Evolutionary conservation across 345 rosid species (phyloP), one percentile per base, ranked within the genome.

Genomic region (Diplotaxis tenuifolia): DNA sequence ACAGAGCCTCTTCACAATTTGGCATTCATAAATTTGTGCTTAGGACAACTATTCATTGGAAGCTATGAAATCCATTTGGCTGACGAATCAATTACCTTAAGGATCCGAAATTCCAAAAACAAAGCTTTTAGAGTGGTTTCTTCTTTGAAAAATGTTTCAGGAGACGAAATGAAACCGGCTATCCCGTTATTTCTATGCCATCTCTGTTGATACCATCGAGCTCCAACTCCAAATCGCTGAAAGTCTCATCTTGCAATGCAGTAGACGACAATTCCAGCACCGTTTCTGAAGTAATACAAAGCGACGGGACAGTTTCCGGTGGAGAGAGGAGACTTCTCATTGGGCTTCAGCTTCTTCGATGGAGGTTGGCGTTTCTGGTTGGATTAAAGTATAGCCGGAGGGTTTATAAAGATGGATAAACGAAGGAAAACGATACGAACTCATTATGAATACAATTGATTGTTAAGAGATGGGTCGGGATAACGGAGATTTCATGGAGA

Each of bases 221-320:
- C 3, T 68, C 6, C 12, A 34, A 45, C 21, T 72, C 62, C 45
- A 65, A 7, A 74, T 91, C 84, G 87, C 88, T 1, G 3, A 23
- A 23, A 3, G 25, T 1, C 1, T 23, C 3, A 23, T 23, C 25
- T 23, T 23, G 25, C 25, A 3, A 23, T 23, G 2, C 25, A 23
- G 3, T 23, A 23, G 25, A 23, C 25, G 3, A 23, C 25, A 1
- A 23, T 23, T 23, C 25, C 25, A 3, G 25, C 25, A 23, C 25
- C 25, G 25, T 1, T 34, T 23, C 25, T 23, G 42, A 14, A 36
- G 42, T 36, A 36, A 36, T 36, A 36, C 42, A 36, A 36, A 36
- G 42, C 42, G 42, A 6, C 6, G 7, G 6, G 32, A 36, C 14
- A 36, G 14, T 36, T 36, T 36, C 42, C 42, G 42, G 42, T 36